Base-by-base conservation (phyloP, 2,329 filamentous ascomycete species). In the Capronia epimyces region DNA sequence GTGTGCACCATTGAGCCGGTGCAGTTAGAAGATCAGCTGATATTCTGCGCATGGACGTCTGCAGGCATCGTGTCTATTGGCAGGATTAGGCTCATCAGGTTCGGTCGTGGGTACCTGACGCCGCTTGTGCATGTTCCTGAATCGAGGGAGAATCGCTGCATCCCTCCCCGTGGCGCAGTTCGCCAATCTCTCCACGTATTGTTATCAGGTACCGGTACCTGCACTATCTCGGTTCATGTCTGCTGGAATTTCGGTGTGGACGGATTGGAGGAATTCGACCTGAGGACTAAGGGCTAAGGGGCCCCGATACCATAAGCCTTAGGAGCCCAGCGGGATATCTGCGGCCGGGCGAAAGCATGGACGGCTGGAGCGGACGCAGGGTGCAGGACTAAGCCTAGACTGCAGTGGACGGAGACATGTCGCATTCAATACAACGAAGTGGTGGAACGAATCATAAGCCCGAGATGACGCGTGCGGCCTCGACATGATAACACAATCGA, bases 111-210 rank as follows among this genome's bases (percentile, higher is more conserved):
- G 40, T 43, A 43, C 32, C 22, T 34, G 25, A 43, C n/a, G 41
- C 41, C 10, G 36, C 24, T 43, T 44, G 52, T 50, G 40, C 52
- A 47, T 48, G 39, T 50, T 40, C 47, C 47, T 44, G 47, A 36
- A 24, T 31, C 39, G 44, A 48, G 7, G 44, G 21, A 41, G 44
- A 27, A 31, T 24, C 32, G 41, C 16, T 4, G 24, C 10, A 36
- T 5, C 32, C 13, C 16, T 40, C 25, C 12, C 21, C n/a, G 13
- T 16, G 21, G 39, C 21, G 20, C 21, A 25, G 39, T 13, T 42
- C 24, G n/a, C 41, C 41, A 20, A n/a, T 9, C 16, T 25, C 39
- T 25, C 39, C 21, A 25, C 39, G 36, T 5, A 20, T 27, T 5
- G 24, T 5, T 27, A 27, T 10, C 29, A 3, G 7, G 29, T 32